Conservation (phyloP, 139 green algal species). For the Chlamydomonas schloesseri region DNA sequence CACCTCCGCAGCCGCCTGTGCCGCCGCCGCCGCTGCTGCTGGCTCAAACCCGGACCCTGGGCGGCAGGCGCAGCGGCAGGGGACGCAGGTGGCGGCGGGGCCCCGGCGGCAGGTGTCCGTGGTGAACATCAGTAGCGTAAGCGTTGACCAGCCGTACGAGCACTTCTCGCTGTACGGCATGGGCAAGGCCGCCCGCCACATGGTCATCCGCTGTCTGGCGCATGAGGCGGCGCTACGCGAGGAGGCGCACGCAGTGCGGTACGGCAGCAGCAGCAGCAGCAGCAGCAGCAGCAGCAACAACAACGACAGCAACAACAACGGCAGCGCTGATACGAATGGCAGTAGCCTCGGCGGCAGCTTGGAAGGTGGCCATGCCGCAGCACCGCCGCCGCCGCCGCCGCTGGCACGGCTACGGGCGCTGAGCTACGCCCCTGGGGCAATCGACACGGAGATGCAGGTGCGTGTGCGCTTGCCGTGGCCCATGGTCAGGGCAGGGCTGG, state of each 20-base stretch:
- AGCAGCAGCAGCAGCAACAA: neutral
- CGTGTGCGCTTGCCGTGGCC: neutral
- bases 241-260: neutral
- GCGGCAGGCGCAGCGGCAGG: too few relatives aligned
- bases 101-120: neutral
- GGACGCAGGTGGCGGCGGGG: neutral
- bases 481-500: neutral
- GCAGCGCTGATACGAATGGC: neutral
- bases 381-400: neutral
- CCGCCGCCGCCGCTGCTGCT: neutral
- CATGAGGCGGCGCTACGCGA: constrained; percentile 27
- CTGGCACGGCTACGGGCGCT: neutral
- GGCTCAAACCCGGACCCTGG: too few relatives aligned
- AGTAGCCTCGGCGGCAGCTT: neutral
- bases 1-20: neutral
- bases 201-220: constrained; percentile 18
- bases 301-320: neutral
- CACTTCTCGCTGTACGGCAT: constrained; percentile 43
- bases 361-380: too few relatives aligned
- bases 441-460: constrained; percentile 47
- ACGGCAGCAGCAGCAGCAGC: neutral
- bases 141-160: constrained; percentile 39
- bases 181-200: constrained; percentile 43
- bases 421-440: constrained; percentile 29
- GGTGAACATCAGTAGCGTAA: constrained; percentile 33